A percentile compares a stretch with the other conserved stretches of the same genome.
These are phyloP conservation scores for Lojkania enalia DNA, from an alignment of 2,329 filamentous ascomycete genomes.

Conservation along the genomic window DNA sequence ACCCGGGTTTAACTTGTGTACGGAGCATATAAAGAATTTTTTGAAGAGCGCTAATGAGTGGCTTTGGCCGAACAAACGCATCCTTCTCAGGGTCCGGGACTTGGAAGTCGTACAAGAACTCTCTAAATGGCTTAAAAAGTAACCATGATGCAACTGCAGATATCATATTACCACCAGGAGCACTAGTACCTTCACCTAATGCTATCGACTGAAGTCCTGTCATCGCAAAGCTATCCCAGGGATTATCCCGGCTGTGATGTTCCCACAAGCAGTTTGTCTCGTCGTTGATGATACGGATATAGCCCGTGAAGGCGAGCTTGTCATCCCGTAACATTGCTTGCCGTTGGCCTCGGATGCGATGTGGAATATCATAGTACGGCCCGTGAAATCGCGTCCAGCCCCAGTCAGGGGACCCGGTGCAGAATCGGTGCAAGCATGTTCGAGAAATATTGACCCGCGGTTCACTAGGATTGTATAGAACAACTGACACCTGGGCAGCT, in stretches of 20 bases:
- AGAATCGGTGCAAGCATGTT: slow-evolving; percentile 63
- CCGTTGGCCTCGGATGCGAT: slow-evolving; percentile 60
- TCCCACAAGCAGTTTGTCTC: slow-evolving; percentile 65
- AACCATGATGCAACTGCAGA: slow-evolving; percentile 63
- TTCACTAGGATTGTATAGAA: slow-evolving; percentile 66
- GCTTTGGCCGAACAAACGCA: slow-evolving; percentile 53
- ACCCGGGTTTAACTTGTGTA: slow-evolving; percentile 44
- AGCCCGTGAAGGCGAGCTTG: slow-evolving; percentile 63
- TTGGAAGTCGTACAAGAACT: slow-evolving; percentile 56
- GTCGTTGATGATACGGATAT: slow-evolving; percentile 64
- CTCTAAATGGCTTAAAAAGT: slow-evolving; percentile 62
- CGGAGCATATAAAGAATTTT: slow-evolving; percentile 56
- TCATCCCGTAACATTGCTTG: slow-evolving; percentile 63
- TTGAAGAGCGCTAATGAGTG: slow-evolving; percentile 56
- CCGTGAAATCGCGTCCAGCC: slow-evolving; percentile 66
- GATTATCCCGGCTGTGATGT: slow-evolving; percentile 57
- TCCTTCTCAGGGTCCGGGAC: slow-evolving; percentile 52
- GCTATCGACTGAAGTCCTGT: slow-evolving; percentile 58
- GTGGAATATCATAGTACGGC: slow-evolving; percentile 61
- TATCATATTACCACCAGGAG: slow-evolving; percentile 49
- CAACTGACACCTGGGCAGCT: slow-evolving; percentile 64
- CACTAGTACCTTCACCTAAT: slow-evolving; percentile 31
- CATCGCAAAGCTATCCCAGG: slow-evolving; percentile 60
- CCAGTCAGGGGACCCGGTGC: slow-evolving; percentile 61
- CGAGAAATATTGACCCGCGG: slow-evolving; percentile 61